Evolutionary conservation across 176 grass and related monocot genomes (phyloP).

Genomic region (Paspalum vaginatum): DNA sequence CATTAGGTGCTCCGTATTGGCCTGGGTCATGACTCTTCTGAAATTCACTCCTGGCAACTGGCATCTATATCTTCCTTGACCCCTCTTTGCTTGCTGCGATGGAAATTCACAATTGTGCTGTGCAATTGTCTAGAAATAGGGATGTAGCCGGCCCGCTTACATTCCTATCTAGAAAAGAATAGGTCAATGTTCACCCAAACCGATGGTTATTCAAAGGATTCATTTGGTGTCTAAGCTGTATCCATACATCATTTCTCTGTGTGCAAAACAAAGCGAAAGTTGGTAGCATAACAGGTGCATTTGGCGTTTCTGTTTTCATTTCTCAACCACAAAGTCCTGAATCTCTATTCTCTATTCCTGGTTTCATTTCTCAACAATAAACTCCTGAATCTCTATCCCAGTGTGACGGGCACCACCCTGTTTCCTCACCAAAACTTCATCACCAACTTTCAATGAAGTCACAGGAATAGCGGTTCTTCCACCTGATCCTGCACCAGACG

Average conservation of each 20-base stretch:
- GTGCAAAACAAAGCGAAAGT: not conserved
- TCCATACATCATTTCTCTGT: not conserved
- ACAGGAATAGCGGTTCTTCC: slow-evolving; percentile 70
- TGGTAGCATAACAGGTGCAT: not conserved
- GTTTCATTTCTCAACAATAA: slow-evolving; percentile 72
- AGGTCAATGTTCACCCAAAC: not conserved
- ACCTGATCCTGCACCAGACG: slow-evolving; percentile 36
- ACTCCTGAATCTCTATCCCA: slow-evolving; percentile 93
- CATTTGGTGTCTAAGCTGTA: not conserved
- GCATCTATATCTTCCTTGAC: not conserved
- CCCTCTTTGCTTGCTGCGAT: slow-evolving; percentile 5
- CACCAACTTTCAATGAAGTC: slow-evolving; percentile 83
- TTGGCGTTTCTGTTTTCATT: slow-evolving; percentile 50
- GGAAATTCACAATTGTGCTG: slow-evolving; percentile 4
- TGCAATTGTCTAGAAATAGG: not conserved
- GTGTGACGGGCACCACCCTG: slow-evolving; percentile 86
- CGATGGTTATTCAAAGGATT: not conserved
- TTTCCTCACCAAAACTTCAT: slow-evolving; percentile 74
- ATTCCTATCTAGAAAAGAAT: not conserved
- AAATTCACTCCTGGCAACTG: not conserved
- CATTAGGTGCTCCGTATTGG: not conserved
- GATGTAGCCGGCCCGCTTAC: too few species aligned
- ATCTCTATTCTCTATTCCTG: slow-evolving; percentile 65
- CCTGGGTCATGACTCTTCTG: not conserved
- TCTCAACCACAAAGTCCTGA: slow-evolving; percentile 83